These are phyloP conservation scores for Vaccinium corymbosum DNA, from an alignment of 148 eudicot species.

Conservation along the genomic window DNA sequence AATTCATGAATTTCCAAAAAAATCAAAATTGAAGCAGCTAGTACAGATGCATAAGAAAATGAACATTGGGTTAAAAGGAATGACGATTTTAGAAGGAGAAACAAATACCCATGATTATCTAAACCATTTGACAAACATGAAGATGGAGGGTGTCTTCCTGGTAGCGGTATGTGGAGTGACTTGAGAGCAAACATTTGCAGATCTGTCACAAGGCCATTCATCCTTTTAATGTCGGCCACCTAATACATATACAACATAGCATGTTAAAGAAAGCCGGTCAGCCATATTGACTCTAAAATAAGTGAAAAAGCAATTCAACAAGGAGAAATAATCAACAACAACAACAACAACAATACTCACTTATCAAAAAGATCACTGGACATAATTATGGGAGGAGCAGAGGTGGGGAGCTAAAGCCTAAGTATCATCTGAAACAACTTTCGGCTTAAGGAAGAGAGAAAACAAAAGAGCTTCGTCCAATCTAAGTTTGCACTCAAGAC, in stretches of 20 bases:
- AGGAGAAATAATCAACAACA: background rate
- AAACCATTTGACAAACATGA: conserved; percentile 60
- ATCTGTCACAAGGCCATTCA: conserved; percentile 79
- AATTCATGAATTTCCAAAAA: background rate
- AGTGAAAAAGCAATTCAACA: background rate
- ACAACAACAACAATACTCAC: background rate
- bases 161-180: conserved; percentile 79
- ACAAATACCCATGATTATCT: conserved; percentile 47
- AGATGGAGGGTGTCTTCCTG: conserved; percentile 96
- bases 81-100: background rate
- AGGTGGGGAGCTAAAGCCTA: background rate
- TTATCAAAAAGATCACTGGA: background rate
- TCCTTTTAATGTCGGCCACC: conserved; percentile 90
- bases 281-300: background rate
- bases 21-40: background rate
- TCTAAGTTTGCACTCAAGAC: background rate
- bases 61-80: background rate
- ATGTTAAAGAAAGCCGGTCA: background rate
- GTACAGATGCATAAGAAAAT: background rate
- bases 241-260: conserved; percentile 20
- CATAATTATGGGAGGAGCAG: background rate
- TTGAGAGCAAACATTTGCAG: conserved; percentile 96
- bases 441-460: background rate
- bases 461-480: background rate
- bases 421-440: background rate